These are phyloP conservation scores for Penicillium lividum DNA, from an alignment of 495 filamentous ascomycete genomes.

Conservation along the genomic window DNA sequence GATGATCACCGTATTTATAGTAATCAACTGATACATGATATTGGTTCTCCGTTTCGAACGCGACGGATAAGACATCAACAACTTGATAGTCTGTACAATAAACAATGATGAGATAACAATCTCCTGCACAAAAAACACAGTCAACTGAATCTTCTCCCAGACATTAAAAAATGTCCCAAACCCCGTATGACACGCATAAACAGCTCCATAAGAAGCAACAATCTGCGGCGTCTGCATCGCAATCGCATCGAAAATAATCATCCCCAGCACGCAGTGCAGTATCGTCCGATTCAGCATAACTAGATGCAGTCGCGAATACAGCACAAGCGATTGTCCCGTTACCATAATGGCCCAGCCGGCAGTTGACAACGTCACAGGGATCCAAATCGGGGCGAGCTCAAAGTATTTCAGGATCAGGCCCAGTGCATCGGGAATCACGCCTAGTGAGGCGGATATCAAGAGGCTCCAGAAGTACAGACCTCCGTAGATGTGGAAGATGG, in stretches of 20 bases:
- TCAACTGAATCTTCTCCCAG: constrained; percentile 40
- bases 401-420: constrained; percentile 58
- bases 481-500: constrained; percentile 37
- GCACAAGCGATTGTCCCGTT: constrained; percentile 57
- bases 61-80: constrained; percentile 33
- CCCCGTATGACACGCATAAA: constrained; percentile 13
- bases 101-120: constrained; percentile 44
- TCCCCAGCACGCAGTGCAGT: constrained; percentile 43
- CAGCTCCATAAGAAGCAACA: constrained; percentile 45
- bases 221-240: constrained; percentile 48
- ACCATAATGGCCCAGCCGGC: constrained; percentile 58
- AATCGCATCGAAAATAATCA: constrained; percentile 54
- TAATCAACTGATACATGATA: constrained; percentile 41
- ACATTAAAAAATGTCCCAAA: constrained; percentile 39
- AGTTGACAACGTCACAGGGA: constrained; percentile 36
- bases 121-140: constrained; percentile 46
- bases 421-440: constrained; percentile 49
- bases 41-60: constrained; percentile 27
- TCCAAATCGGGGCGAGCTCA: constrained; percentile 31
- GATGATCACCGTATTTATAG: constrained; percentile 41
- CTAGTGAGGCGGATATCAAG: constrained; percentile 41
- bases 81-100: constrained; percentile 35
- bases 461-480: constrained; percentile 25
- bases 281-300: constrained; percentile 40
- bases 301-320: constrained; percentile 61